phyloP scores from a whole-genome alignment of 139 green algal species.

The Astrephomene gubernaculifera region DNA sequence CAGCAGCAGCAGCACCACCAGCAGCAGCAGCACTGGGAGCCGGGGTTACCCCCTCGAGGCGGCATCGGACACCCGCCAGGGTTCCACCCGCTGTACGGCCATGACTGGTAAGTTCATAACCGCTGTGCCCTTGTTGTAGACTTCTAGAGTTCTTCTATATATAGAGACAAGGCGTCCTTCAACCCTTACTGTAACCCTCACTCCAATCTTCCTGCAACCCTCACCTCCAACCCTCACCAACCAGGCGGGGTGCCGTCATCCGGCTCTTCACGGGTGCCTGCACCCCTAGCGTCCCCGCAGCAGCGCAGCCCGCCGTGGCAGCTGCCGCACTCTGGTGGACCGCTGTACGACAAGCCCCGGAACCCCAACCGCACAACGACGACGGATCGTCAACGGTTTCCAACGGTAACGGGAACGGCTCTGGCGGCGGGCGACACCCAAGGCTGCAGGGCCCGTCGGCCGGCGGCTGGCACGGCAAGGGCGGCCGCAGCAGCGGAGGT shows the following conservation, averaged over 20 bases:
- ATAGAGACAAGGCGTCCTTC: too few relatives aligned
- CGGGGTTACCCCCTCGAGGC: too few relatives aligned
- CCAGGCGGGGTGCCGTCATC: background rate
- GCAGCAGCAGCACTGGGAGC: background rate
- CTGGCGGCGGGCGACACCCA: background rate
- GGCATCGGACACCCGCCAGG: background rate
- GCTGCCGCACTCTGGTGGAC: slow-evolving; percentile 35
- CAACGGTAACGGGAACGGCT: background rate
- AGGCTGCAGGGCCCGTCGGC: background rate
- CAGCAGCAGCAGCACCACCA: background rate
- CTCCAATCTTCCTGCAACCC: too few relatives aligned
- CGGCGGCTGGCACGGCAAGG: background rate
- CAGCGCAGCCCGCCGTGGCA: background rate
- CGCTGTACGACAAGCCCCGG: background rate
- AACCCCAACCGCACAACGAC: slow-evolving; percentile 1
- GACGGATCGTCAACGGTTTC: background rate
- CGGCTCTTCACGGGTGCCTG: slow-evolving; percentile 8
- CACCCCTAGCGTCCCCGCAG: background rate
- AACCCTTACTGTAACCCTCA: too few relatives aligned
- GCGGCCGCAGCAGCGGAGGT: background rate
- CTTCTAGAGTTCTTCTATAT: too few relatives aligned
- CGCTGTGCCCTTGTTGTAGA: too few relatives aligned
- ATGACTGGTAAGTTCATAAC: slow-evolving; percentile 15
- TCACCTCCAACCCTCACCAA: background rate
- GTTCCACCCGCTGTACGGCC: background rate